These are phyloP conservation scores for Parathielavia appendiculata DNA, from an alignment of 495 filamentous ascomycete genomes.

Conservation along the genomic window DNA sequence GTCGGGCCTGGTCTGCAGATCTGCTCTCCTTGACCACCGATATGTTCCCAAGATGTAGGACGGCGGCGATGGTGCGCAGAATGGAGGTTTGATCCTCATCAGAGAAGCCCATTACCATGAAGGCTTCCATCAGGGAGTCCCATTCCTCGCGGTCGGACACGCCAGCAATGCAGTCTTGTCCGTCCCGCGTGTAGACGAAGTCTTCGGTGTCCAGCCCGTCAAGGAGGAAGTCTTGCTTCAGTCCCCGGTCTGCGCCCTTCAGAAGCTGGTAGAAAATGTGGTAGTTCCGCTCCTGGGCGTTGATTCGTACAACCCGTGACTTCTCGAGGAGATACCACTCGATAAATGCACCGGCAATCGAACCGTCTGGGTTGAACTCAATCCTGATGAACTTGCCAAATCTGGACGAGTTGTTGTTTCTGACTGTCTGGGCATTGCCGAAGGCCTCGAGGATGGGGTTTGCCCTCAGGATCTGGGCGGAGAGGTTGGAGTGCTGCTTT, in stretches of 20 bases:
- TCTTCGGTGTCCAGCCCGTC: slow-evolving; percentile 69
- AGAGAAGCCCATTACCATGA: slow-evolving; percentile 89
- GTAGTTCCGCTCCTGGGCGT: slow-evolving; percentile 85
- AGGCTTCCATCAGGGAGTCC: slow-evolving; percentile 83
- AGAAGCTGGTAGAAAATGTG: slow-evolving; percentile 97
- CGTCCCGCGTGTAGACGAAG: slow-evolving; percentile 85
- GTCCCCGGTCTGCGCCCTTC: slow-evolving; percentile 66
- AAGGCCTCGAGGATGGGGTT: slow-evolving; percentile 99
- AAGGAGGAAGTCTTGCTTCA: slow-evolving; percentile 72
- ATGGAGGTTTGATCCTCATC: slow-evolving; percentile 79
- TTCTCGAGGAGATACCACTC: slow-evolving; percentile 99
- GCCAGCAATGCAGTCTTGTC: slow-evolving; percentile 84
- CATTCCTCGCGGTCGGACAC: slow-evolving; percentile 92
- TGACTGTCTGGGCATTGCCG: slow-evolving; percentile 94
- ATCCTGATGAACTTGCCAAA: slow-evolving; percentile 99
- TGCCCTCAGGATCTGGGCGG: slow-evolving; percentile 90
- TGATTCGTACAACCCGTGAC: slow-evolving; percentile 86
- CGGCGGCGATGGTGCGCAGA: slow-evolving; percentile 79
- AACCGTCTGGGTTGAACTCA: slow-evolving; percentile 83
- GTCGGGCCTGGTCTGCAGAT: slow-evolving; percentile 81
- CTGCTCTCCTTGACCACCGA: slow-evolving; percentile 82
- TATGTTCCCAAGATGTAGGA: slow-evolving; percentile 92
- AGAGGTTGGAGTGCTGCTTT: slow-evolving; percentile 77
- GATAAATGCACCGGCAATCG: slow-evolving; percentile 93
- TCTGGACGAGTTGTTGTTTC: slow-evolving; percentile 97